Base-by-base conservation (phyloP, 1,139 yeast species). In the Meyerozyma sp. region DNA sequence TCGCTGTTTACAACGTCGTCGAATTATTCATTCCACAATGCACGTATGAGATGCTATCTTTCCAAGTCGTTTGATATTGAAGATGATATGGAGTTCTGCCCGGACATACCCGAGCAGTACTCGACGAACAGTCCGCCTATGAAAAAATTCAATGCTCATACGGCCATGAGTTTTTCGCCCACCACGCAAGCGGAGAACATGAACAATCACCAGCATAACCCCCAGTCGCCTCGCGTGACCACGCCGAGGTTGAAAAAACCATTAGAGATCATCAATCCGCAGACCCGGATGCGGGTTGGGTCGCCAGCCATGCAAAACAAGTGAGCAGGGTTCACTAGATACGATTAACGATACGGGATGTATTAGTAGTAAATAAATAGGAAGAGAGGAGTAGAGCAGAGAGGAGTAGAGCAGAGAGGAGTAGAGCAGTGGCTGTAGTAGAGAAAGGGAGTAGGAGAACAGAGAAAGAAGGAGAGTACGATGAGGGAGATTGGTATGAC, bases 231-330 rank as follows among this genome's bases (percentile, higher is more conserved):
- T 13, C 61, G 77, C 45, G 68, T 68, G 4, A 67, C 66, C 44
- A 78, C 86, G 5, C 84, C 84, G 27, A 67, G 86, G 51, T 72
- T 75, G 34, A 79, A 76, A 58, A 80, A 81, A 53, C 80, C 83
- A 5, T 64, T 87, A 57, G 93, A 85, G 58, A 86, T 86, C 52
- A 82, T 87, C 48, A 84, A 86, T 59, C 95, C 95, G 8, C 79
- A 77, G 43, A 85, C 94, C 5, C 89, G 89, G 40, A 61, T 82
- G 67, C 73, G 84, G 56, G 79, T 84, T 27, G 73, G 73, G 5
- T 79, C 86, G 21, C 83, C 87, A 18, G 73, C 74, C n/a, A 39
- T 45, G 39, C 14, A 41, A 26, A 46, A 49, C 43, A 16, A 27
- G 32, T 39, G 29, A 34, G 37, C 25, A 30, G 34, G 34, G 34